These are phyloP conservation scores for Sphagnurus paluster DNA, from an alignment of 1,284 basidiomycete genomes.

Conservation along the genomic window DNA sequence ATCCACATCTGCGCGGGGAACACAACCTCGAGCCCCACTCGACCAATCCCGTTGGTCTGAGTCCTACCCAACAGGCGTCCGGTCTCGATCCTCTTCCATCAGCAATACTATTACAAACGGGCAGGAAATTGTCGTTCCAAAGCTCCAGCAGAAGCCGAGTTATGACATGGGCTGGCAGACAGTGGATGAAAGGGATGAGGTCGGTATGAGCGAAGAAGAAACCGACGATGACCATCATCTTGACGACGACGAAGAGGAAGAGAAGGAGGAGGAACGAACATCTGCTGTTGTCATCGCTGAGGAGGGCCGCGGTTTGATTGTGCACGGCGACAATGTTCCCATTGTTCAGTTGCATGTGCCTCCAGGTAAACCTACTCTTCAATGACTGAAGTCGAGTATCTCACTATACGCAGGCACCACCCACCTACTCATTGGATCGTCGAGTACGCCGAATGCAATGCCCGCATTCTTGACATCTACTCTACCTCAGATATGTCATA, in stretches of 20 bases:
- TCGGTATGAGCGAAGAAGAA: slow-evolving; percentile 69
- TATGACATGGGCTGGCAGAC: slow-evolving; percentile 74
- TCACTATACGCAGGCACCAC: slow-evolving; percentile 67
- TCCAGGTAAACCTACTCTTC: slow-evolving; percentile 51
- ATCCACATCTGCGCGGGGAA: slow-evolving; percentile 42
- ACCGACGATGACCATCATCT: slow-evolving; percentile 62
- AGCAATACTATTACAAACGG: slow-evolving; percentile 45
- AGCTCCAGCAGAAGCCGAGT: slow-evolving; percentile 61
- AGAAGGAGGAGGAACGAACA: slow-evolving; percentile 68
- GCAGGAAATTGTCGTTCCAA: slow-evolving; percentile 44
- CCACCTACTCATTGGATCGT: slow-evolving; percentile 82
- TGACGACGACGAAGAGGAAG: slow-evolving; percentile 52
- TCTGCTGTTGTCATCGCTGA: slow-evolving; percentile 77
- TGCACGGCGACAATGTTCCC: slow-evolving; percentile 64
- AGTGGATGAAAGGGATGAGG: slow-evolving; percentile 73
- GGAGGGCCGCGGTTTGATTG: slow-evolving; percentile 78
- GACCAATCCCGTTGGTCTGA: slow-evolving; percentile 71
- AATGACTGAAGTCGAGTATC: slow-evolving; percentile 5
- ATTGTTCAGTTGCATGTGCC: slow-evolving; percentile 64
- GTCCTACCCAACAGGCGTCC: slow-evolving; percentile 55
- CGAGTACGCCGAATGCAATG: slow-evolving; percentile 73
- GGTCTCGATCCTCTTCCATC: slow-evolving; percentile 70
- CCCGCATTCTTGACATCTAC: slow-evolving; percentile 69
- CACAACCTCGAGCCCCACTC: slow-evolving; percentile 43
- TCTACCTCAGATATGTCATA: slow-evolving; percentile 70